Base-by-base conservation (phyloP, 1,139 yeast genomes). In the Yamadazyma diddensiae region DNA sequence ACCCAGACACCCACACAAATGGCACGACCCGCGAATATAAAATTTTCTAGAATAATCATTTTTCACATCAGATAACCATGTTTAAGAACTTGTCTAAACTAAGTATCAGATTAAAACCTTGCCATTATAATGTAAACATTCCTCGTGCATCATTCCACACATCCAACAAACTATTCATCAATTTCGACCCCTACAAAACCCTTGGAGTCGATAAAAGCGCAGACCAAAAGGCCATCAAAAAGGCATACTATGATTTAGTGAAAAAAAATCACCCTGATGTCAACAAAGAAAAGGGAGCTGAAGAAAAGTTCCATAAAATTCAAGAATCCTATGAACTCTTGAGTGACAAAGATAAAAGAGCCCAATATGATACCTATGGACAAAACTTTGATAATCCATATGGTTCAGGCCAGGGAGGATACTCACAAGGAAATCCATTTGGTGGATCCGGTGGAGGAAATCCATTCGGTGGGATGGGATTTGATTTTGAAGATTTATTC, bases 251-350 rank as follows among this genome's bases (percentile, higher is more conserved):
- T 55, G 84, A 87, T 51, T 67, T 92, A 43, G 98, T 97, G 15
- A 94, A 94, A 58, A 79, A 92, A 57, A 86, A 70, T 59, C 99
- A 92, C 59, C 99, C 99, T 1, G 99, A 92, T 64, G 86, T 92
- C 33, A 92, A 92, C 60, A 92, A 92, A 59, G 96, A 85, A 45
- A 74, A 78, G 24, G 94, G 77, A 19, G 94, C 97, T 0, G 95
- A 90, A 48, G 77, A 79, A 51, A 79, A 78, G 56, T 92, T 92
- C 62, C 97, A 92, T 53, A 88, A 86, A 51, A 77, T 92, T 46
- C 97, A 92, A 56, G 94, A 86, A 43, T 94, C 97, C 5, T 92
- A 94, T 53, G 99, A 92, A 59, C 77, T 92, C 30, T 68, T 94
- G 53, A 80, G 88, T 31, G 95, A 92, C 56, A 85, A 90, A 38